Evolutionary conservation across 305 asterid species (phyloP), one percentile per base, ranked within the genome.

Genomic region (Striga hermonthica): DNA sequence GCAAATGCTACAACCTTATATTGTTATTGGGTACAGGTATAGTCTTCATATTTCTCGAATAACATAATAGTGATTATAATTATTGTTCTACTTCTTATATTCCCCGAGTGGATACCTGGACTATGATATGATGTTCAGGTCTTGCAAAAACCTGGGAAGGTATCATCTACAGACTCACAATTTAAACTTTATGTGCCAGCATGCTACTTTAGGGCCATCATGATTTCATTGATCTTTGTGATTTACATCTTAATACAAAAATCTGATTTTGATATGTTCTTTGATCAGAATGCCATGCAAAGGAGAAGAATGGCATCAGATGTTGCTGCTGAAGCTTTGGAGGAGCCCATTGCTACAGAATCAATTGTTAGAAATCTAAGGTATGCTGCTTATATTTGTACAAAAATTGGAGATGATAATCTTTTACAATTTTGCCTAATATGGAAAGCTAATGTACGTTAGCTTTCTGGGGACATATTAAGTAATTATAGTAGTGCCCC

Each of bases 301-400:
- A 90, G 99, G 79, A 81, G 95, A 68, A 76, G 64, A 64, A 67
- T 80, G 67, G 97, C 99, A 72, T 82, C 99, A 22, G 58, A 69
- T 8, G 99, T 97, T 70, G 99, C 99, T 13, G 94, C 99, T 62
- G 97, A 90, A 79, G 97, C 99, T 63, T 81, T 94, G 41, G 95
- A 90, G 80, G 97, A 94, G 82, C 96, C 99, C 72, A 77, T 94
- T 39, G 86, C 90, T 40, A 85, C 91, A 0, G 99, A 94, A 77
- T 83, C 97, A 43, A 68, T 86, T 40, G 81, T 94, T 47, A 83
- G 97, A 76, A 84, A 76, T 78, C 77, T 90, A 77, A 94, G 97
- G 99, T 94, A 85, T 54, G 34, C 63, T 37, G 45, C 9, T 49
- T 38, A n/a, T 45, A 43, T 56, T 22, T 71, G 15, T 34, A 63